Evolutionary conservation across 2,329 filamentous ascomycete genomes (phyloP).

Genomic region (Trichoderma sp.): DNA sequence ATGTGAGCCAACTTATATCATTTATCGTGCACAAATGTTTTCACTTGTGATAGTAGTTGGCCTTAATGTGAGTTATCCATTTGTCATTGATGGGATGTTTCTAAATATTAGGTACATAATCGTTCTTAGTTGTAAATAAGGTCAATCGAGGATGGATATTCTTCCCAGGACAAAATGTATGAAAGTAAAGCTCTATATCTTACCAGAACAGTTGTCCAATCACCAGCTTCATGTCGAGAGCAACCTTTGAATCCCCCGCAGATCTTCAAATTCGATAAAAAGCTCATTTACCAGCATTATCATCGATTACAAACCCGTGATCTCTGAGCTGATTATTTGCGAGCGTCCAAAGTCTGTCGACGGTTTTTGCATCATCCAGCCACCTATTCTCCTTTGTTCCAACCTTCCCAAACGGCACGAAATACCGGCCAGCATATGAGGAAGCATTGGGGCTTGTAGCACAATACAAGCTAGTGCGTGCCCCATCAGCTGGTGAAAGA

Average conservation of each 20-base stretch:
- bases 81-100: background rate
- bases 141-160: background rate
- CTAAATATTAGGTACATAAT: background rate
- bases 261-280: background rate
- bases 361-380: background rate
- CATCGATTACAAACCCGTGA: background rate
- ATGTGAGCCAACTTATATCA: background rate
- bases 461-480: background rate
- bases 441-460: background rate
- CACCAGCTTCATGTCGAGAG: fast-evolving
- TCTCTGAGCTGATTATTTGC: background rate
- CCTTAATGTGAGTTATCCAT: background rate
- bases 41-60: background rate
- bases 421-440: background rate
- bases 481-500: background rate
- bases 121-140: background rate
- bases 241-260: background rate
- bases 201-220: background rate
- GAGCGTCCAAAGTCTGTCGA: background rate
- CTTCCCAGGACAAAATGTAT: background rate
- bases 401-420: background rate
- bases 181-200: background rate
- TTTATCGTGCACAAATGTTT: background rate
- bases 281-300: background rate
- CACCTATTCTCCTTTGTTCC: background rate